A percentile compares a stretch with the other conserved stretches of the same genome.
Conservation (phyloP, 768 basidiomycete species). For the Podaxis rugospora region DNA sequence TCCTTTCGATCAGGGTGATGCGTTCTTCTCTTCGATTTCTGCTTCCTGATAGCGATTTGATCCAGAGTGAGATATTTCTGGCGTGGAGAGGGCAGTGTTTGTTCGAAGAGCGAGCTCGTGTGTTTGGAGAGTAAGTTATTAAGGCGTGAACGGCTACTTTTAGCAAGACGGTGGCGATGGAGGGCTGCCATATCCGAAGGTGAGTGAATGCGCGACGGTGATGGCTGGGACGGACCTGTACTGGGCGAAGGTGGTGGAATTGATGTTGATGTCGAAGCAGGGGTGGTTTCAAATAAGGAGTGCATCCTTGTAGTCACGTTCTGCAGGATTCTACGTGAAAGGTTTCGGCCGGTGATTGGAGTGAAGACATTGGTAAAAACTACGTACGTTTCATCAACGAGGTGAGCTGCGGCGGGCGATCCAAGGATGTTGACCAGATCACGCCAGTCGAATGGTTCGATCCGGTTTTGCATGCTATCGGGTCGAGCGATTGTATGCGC, state of each 20-base stretch:
- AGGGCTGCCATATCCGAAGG: background rate
- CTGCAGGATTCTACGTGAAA: background rate
- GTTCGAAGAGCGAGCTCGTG: background rate
- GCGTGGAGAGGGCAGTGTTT: background rate
- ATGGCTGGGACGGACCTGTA: background rate
- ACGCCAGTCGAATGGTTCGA: constrained; percentile 10
- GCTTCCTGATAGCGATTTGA: background rate
- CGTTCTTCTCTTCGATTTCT: background rate
- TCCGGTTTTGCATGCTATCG: constrained; percentile 12
- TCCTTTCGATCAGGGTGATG: background rate
- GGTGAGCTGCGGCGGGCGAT: constrained; percentile 3
- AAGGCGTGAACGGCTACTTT: constrained; percentile 1
- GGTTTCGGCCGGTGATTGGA: background rate
- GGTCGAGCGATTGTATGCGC: constrained; percentile 10
- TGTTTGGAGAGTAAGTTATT: constrained; percentile 2
- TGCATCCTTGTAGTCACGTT: constrained; percentile 4
- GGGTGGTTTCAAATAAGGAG: background rate
- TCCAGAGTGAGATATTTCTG: background rate
- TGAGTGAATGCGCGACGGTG: background rate
- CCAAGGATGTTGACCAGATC: constrained; percentile 8
- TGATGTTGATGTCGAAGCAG: constrained; percentile 1
- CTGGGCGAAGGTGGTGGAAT: background rate
- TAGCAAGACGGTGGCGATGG: background rate
- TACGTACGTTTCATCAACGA: constrained; percentile 9
- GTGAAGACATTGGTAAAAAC: background rate